Percentiles rank a stretch among this genome's conserved stretches.
phyloP scores from a whole-genome alignment of 768 basidiomycete genomes.

The Auriscalpium vulgare region DNA sequence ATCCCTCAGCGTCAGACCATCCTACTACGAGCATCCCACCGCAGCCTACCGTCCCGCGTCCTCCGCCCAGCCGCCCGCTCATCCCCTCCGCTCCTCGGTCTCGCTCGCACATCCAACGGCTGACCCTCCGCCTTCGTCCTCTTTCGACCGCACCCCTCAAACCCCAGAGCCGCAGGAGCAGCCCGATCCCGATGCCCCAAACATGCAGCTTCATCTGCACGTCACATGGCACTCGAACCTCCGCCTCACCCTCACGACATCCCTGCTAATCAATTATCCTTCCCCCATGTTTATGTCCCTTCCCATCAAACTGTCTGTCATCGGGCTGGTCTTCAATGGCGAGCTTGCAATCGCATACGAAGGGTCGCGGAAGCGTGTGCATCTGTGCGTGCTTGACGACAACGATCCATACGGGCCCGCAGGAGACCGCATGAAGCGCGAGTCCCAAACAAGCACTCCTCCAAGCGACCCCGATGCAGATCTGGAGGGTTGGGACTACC shows the following conservation, averaged over 20 bases:
- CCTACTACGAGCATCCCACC: slow-evolving; percentile 23
- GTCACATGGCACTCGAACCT: slow-evolving; percentile 84
- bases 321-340: slow-evolving; percentile 77
- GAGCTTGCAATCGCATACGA: slow-evolving; percentile 91
- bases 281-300: slow-evolving; percentile 95
- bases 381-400: slow-evolving; percentile 85
- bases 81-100: background rate
- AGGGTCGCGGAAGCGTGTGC: slow-evolving; percentile 70
- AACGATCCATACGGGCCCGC: slow-evolving; percentile 79
- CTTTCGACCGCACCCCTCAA: slow-evolving; percentile 2
- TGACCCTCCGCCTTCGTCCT: background rate
- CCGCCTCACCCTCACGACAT: slow-evolving; percentile 83
- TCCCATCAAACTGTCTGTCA: slow-evolving; percentile 90
- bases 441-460: slow-evolving; percentile 34
- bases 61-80: slow-evolving; percentile 30
- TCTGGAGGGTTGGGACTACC: slow-evolving; percentile 16
- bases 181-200: slow-evolving; percentile 36
- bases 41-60: slow-evolving; percentile 23
- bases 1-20: background rate
- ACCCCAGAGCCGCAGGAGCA: slow-evolving; percentile 9
- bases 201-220: slow-evolving; percentile 84
- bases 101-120: background rate
- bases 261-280: slow-evolving; percentile 94
- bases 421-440: slow-evolving; percentile 23
- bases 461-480: slow-evolving; percentile 64